phyloP scores from a whole-genome alignment of 768 basidiomycete genomes.

The Mycena kentingensis region DNA sequence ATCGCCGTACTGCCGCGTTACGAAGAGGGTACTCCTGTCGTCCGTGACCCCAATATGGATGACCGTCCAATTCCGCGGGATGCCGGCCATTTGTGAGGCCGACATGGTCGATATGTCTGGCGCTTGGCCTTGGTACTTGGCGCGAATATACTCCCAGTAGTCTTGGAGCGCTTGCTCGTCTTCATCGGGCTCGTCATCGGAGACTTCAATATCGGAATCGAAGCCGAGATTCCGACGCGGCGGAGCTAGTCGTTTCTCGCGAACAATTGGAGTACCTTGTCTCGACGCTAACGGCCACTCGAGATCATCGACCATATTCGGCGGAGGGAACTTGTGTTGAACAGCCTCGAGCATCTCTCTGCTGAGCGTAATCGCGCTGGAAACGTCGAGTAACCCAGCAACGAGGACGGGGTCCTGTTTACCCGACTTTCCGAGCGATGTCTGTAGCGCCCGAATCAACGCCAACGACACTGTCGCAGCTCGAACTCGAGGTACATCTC shows the following conservation, averaged over 20 bases:
- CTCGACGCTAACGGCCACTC: constrained; percentile 66
- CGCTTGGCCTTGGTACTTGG: constrained; percentile 52
- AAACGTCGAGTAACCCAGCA: constrained; percentile 70
- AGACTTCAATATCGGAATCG: constrained; percentile 28
- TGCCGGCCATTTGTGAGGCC: constrained; percentile 39
- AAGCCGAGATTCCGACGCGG: constrained; percentile 17
- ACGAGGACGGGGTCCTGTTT: constrained; percentile 54
- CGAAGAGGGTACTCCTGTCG: constrained; percentile 80
- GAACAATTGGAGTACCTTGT: constrained; percentile 45
- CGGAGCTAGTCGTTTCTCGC: constrained; percentile 18
- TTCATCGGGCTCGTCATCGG: constrained; percentile 42
- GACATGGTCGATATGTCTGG: constrained; percentile 46
- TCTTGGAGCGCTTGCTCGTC: constrained; percentile 39
- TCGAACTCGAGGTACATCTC: constrained; percentile 70
- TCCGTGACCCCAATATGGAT: constrained; percentile 82
- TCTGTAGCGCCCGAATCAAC: constrained; percentile 73
- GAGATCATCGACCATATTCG: constrained; percentile 57
- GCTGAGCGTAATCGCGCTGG: constrained; percentile 74
- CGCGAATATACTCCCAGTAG: constrained; percentile 66
- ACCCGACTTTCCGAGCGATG: constrained; percentile 69
- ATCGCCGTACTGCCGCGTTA: constrained; percentile 72
- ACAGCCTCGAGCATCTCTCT: constrained; percentile 88
- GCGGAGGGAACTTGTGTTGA: constrained; percentile 61
- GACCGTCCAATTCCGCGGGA: constrained; percentile 83
- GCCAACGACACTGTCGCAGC: constrained; percentile 73